These are phyloP conservation scores for Cladobotryum mycophilum DNA, from an alignment of 2,329 filamentous ascomycete species.

Conservation along the genomic window DNA sequence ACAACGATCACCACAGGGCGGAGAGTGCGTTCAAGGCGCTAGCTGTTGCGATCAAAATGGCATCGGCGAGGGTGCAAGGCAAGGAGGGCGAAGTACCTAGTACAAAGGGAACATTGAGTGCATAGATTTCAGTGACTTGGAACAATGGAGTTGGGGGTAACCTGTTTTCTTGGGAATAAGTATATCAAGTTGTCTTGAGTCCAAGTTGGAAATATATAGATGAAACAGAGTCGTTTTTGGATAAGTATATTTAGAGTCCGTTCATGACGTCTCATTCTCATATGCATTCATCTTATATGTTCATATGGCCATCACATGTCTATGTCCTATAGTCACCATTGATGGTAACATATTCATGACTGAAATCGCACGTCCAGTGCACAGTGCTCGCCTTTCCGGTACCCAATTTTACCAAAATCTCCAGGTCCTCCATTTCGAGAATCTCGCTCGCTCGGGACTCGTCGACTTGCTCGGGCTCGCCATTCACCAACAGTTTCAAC, in stretches of 20 bases:
- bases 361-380: slow-evolving; percentile 84
- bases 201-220: too few relatives aligned
- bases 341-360: slow-evolving; percentile 70
- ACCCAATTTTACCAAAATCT: slow-evolving; percentile 69
- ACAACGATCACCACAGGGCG: slow-evolving; percentile 93
- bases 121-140: slow-evolving; percentile 29
- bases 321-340: slow-evolving; percentile 63
- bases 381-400: slow-evolving; percentile 62
- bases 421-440: slow-evolving; percentile 68
- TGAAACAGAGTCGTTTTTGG: too few relatives aligned
- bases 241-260: too few relatives aligned
- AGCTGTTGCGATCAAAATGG: slow-evolving; percentile 75
- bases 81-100: slow-evolving; percentile 90
- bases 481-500: slow-evolving; percentile 69
- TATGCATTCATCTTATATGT: too few relatives aligned
- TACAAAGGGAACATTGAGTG: slow-evolving; percentile 84
- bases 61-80: slow-evolving; percentile 67
- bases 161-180: slow-evolving; percentile 2
- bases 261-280: too few relatives aligned
- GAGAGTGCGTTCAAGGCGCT: slow-evolving; percentile 97
- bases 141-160: slow-evolving; percentile 2
- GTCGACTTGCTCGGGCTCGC: slow-evolving; percentile 74
- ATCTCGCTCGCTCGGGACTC: slow-evolving; percentile 73
- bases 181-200: too few relatives aligned
- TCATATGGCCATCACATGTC: neutral